These are phyloP conservation scores for Aspergillus sp. DNA, from an alignment of 2,329 filamentous ascomycete genomes.

Conservation along the genomic window DNA sequence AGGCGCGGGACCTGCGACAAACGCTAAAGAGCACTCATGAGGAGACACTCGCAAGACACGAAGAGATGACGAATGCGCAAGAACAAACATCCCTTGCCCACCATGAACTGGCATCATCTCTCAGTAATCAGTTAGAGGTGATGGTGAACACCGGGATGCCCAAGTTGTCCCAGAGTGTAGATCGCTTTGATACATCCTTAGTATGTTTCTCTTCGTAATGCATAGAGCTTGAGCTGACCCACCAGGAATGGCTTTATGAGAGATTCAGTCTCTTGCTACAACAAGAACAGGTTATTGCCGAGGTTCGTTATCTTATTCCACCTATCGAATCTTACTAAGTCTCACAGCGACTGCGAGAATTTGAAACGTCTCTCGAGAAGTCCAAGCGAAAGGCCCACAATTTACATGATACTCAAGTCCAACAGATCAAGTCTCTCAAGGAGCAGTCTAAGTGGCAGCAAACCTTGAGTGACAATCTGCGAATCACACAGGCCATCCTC, in stretches of 20 bases:
- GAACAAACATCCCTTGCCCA: constrained; percentile 24
- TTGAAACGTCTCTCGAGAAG: constrained; percentile 31
- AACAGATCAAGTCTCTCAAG: constrained; percentile 30
- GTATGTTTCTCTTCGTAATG: constrained; percentile 21
- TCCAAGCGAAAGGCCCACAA: constrained; percentile 31
- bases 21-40: constrained; percentile 25
- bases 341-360: constrained; percentile 32
- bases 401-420: constrained; percentile 32
- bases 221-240: constrained; percentile 1
- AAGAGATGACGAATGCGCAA: constrained; percentile 26
- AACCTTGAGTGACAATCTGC: constrained; percentile 22
- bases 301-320: constrained; percentile 20
- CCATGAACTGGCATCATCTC: constrained; percentile 25
- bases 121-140: constrained; percentile 32
- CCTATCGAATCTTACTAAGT: constrained; percentile 14
- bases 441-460: constrained; percentile 27
- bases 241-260: constrained; percentile 31
- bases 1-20: constrained; percentile 22
- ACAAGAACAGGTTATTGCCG: constrained; percentile 32
- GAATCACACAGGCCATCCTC: constrained; percentile 30
- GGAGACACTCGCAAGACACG: constrained; percentile 24
- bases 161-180: constrained; percentile 27
- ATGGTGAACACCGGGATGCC: constrained; percentile 29
- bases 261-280: constrained; percentile 27
- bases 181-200: constrained; percentile 32